Evolutionary conservation across 164 flowering plant species (phyloP).

Genomic region (Macadamia integrifolia): DNA sequence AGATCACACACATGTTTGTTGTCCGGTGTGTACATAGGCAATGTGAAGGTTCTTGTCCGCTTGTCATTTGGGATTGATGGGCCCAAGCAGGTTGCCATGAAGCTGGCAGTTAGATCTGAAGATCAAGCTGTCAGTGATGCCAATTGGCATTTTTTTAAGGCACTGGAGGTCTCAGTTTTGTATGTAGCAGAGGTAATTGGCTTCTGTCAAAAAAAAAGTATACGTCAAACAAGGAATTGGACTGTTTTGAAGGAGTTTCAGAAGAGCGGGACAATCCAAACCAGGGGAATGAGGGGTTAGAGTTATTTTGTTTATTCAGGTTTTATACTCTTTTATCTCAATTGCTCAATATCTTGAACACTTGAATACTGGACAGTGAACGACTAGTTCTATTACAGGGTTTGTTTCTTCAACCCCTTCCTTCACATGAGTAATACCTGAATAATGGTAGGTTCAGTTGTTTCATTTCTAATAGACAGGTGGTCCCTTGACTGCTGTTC

Average conservation of each 20-base stretch:
- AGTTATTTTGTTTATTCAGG: no score
- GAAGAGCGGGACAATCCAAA: background rate
- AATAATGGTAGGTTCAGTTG: no score
- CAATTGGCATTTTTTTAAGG: background rate
- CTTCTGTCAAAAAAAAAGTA: background rate
- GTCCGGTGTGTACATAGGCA: constrained; percentile 87
- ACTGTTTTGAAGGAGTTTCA: background rate
- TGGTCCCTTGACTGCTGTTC: no score
- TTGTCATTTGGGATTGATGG: constrained; percentile 72
- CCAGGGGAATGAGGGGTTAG: background rate
- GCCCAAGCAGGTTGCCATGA: constrained; percentile 68
- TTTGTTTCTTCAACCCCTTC: no score
- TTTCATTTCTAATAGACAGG: no score
- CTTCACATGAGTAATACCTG: no score
- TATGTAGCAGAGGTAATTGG: background rate
- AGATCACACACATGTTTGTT: constrained; percentile 87
- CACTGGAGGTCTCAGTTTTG: background rate
- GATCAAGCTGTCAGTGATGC: constrained; percentile 56
- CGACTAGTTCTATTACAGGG: no score
- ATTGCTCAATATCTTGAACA: no score
- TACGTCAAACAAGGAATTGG: background rate
- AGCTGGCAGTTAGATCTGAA: constrained; percentile 64
- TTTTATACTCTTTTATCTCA: no score
- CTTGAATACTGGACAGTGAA: no score
- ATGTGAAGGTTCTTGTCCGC: constrained; percentile 85